These are phyloP conservation scores for Calonectria henricotiae DNA, from an alignment of 2,329 filamentous ascomycete genomes.

Conservation along the genomic window DNA sequence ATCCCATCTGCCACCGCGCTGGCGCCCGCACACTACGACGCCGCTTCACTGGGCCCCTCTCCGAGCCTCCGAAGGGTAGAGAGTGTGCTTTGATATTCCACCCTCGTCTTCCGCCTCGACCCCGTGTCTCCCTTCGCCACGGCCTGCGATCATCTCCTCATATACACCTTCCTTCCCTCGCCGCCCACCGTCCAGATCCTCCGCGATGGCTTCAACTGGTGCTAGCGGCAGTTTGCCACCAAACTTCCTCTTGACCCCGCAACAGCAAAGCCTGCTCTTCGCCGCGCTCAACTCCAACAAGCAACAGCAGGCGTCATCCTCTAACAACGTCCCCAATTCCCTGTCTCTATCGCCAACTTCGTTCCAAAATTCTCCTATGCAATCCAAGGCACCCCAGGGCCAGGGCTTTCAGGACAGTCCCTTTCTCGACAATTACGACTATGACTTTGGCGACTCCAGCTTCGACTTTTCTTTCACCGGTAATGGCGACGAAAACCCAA, in stretches of 20 bases:
- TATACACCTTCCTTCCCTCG: slow-evolving; percentile 27
- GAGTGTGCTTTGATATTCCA: slow-evolving; percentile 50
- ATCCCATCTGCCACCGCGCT: slow-evolving; percentile 29
- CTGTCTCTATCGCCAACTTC: slow-evolving; percentile 66
- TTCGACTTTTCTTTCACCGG: slow-evolving; percentile 78
- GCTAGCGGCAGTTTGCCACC: slow-evolving; percentile 62
- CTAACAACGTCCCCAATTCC: slow-evolving; percentile 57
- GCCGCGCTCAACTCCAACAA: slow-evolving; percentile 84
- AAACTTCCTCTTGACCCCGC: slow-evolving; percentile 80
- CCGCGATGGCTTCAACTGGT: slow-evolving; percentile 68
- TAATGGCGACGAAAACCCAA: slow-evolving; percentile 65
- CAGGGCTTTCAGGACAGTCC: slow-evolving; percentile 81
- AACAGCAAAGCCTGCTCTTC: slow-evolving; percentile 84
- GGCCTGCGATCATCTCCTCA: slow-evolving; percentile 28
- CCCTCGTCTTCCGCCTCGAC: slow-evolving; percentile 22
- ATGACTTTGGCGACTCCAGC: slow-evolving; percentile 82
- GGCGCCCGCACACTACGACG: slow-evolving; percentile 41
- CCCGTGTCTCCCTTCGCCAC: slow-evolving; percentile 33
- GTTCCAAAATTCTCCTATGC: slow-evolving; percentile 67
- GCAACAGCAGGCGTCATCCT: slow-evolving; percentile 56
- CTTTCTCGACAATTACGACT: slow-evolving; percentile 83
- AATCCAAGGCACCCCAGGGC: slow-evolving; percentile 59
- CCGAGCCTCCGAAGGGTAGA: slow-evolving; percentile 49
- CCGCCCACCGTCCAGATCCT: slow-evolving; percentile 29
- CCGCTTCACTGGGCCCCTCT: slow-evolving; percentile 48